A percentile compares a stretch with the other conserved stretches of the same genome.
Conservation (phyloP, 768 basidiomycete species). For the Lentinula sp. region DNA sequence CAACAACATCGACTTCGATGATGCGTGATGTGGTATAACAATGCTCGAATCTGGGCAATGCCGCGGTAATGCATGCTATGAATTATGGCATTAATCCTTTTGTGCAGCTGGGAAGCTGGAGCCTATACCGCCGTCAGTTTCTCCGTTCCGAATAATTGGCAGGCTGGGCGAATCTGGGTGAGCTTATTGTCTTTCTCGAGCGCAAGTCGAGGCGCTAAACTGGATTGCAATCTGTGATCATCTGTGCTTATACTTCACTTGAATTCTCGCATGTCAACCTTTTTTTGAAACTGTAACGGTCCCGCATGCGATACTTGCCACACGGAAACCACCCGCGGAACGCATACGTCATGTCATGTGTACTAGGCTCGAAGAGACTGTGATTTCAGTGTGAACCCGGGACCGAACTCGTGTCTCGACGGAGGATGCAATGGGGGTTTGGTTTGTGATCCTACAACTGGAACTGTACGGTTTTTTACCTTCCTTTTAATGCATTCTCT, state of each 20-base stretch:
- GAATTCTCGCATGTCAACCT: no score
- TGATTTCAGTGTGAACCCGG: constrained; percentile 46
- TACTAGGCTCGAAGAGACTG: constrained; percentile 57
- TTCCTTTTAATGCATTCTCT: neutral
- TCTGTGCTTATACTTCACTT: constrained; percentile 7
- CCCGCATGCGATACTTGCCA: no score
- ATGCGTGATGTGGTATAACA: no score
- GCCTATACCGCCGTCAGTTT: constrained; percentile 22
- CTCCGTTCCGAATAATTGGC: constrained; percentile 50
- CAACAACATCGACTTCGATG: no score
- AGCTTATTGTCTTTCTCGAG: neutral
- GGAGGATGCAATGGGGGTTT: constrained; percentile 69
- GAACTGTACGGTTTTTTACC: constrained; percentile 30
- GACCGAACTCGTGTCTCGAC: constrained; percentile 54
- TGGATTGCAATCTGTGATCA: neutral
- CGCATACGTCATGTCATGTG: no score
- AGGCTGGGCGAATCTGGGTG: constrained; percentile 32
- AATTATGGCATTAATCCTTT: neutral
- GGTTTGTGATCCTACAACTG: constrained; percentile 43
- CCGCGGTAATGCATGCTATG: neutral
- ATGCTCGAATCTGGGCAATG: no score
- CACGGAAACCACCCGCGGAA: no score
- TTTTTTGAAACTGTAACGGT: no score
- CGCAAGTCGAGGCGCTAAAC: no score
- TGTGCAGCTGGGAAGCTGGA: constrained; percentile 17